Evolutionary conservation across 306 rosid genomes (phyloP), one percentile per base, ranked within the genome.

Genomic region (Vachellia pachyceras): DNA sequence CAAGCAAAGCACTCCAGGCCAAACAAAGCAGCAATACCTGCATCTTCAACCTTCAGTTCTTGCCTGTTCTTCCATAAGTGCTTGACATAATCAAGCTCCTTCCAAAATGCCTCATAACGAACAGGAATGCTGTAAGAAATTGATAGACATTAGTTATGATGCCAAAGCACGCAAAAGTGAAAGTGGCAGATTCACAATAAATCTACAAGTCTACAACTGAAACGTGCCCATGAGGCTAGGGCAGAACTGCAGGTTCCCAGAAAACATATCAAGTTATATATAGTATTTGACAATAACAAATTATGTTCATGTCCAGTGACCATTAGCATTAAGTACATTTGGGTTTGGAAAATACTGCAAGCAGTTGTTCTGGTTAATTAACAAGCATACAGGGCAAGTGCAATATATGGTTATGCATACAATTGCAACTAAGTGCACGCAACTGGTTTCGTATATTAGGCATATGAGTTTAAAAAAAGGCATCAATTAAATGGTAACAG

Each of bases 41-140:
- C 98, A 86, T 93, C 97, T 87, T 95, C 99, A 23, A 95, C 97
- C 94, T 85, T 95, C 54, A 95, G 47, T 0, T 95, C 96, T 72
- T 86, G 86, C 82, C 90, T 89, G 87, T 90, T 88, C 89, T 80
- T 93, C 99, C 97, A 95, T 23, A 93, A 66, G 42, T 89, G 82
- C 91, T 95, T 95, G 81, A 83, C 88, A 69, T 81, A 84, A 79
- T 93, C 98, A 72, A 93, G 87, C 87, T 95, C 99, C 90, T 93
- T 95, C 85, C 89, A 80, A 76, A 93, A 85, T 23, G 93, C 33
- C 81, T 95, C 99, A 0, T 11, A 33, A 14, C 99, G 96, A 22
- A 84, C 91, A 0, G 98, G 99, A 80, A 95, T 77, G 83, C 98
- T 95, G 98, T 76, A 85, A 69, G 60, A 73, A 29, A 57, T 52